These are phyloP conservation scores for Fagopyrum tataricum DNA, from an alignment of 148 eudicot genomes.

Conservation along the genomic window DNA sequence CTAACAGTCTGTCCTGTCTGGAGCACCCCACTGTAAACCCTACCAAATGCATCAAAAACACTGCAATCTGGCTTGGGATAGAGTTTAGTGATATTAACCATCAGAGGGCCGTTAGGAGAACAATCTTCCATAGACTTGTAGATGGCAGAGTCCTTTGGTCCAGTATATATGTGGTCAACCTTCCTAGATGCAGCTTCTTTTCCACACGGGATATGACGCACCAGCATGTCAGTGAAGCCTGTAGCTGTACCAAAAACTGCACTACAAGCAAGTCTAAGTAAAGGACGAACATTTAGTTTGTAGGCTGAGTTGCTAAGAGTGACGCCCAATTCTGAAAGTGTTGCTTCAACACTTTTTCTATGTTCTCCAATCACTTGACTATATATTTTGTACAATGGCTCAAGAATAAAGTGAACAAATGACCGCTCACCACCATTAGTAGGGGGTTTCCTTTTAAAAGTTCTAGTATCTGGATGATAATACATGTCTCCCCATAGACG, in stretches of 20 bases:
- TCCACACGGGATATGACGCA: slow-evolving; percentile 88
- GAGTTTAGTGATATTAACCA: slow-evolving; percentile 89
- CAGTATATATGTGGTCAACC: slow-evolving; percentile 87
- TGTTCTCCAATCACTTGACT: slow-evolving; percentile 99
- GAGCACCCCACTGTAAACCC: slow-evolving; percentile 91
- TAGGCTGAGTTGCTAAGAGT: slow-evolving; percentile 90
- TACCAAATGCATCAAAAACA: slow-evolving; percentile 98
- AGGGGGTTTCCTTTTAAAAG: slow-evolving; percentile 64
- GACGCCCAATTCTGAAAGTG: slow-evolving; percentile 89
- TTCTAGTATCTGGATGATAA: slow-evolving; percentile 64
- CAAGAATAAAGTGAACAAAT: slow-evolving; percentile 92
- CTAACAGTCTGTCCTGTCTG: slow-evolving; percentile 91
- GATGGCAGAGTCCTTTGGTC: slow-evolving; percentile 64
- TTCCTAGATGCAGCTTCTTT: slow-evolving; percentile 74
- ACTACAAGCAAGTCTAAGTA: slow-evolving; percentile 94
- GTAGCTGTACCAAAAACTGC: slow-evolving; percentile 96
- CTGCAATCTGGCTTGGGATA: slow-evolving; percentile 98
- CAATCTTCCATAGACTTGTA: slow-evolving; percentile 80
- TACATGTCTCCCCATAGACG: slow-evolving; percentile 96
- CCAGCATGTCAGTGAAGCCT: slow-evolving; percentile 98
- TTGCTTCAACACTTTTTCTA: slow-evolving; percentile 92
- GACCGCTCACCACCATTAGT: slow-evolving; percentile 81
- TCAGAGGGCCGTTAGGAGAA: slow-evolving; percentile 83
- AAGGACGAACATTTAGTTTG: slow-evolving; percentile 82
- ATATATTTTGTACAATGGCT: slow-evolving; percentile 90